phyloP scores from a whole-genome alignment of 2,329 filamentous ascomycete genomes.

The Monilinia fructicola region DNA sequence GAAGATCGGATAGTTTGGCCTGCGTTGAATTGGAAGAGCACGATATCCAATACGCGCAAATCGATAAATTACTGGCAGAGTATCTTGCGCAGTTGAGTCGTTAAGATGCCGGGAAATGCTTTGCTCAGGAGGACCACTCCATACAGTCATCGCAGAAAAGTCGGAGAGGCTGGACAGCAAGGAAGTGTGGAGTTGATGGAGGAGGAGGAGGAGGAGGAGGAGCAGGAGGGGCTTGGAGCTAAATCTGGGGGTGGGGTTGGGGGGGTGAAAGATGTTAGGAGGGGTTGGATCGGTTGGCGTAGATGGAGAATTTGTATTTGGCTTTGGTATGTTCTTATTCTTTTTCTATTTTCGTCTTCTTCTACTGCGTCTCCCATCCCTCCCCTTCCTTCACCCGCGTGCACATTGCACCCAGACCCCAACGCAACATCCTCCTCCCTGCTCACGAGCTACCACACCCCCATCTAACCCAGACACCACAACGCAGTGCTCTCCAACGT shows the following conservation, averaged over 20 bases:
- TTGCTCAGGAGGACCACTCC: no score
- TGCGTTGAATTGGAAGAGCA: no score
- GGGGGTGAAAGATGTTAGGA: background rate
- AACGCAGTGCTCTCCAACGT: slow-evolving; percentile 26
- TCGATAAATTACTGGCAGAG: no score
- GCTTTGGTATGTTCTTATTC: background rate
- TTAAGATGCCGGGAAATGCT: no score
- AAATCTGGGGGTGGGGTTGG: background rate
- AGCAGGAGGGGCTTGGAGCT: background rate
- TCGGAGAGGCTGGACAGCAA: background rate
- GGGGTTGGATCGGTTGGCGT: background rate
- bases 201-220: background rate
- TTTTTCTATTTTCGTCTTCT: background rate
- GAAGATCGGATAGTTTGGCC: no score
- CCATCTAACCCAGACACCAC: background rate
- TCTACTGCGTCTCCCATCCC: no score
- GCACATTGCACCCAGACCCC: background rate
- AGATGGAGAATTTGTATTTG: background rate
- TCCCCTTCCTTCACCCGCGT: background rate
- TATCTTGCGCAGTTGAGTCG: background rate
- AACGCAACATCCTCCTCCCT: no score
- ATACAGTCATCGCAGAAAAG: background rate
- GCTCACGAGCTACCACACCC: no score
- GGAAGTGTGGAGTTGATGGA: background rate
- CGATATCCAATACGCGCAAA: no score